phyloP scores from a whole-genome alignment of 1,139 yeast species.

The Hyphopichia burtonii region DNA sequence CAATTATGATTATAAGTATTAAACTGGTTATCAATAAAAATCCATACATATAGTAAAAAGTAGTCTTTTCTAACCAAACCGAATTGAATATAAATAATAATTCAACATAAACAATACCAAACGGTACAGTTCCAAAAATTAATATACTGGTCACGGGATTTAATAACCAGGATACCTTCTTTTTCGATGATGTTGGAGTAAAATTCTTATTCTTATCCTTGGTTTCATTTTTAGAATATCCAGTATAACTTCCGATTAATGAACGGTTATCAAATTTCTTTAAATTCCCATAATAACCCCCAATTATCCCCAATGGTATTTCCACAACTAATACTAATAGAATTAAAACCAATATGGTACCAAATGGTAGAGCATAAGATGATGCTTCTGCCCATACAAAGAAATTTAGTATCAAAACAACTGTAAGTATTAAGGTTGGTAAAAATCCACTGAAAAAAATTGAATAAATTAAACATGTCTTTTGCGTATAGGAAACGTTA shows the following conservation, averaged over 20 bases:
- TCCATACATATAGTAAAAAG: conserved; percentile 79
- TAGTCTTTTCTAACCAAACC: conserved; percentile 76
- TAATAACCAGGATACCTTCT: conserved; percentile 15
- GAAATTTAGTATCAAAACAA: conserved; percentile 58
- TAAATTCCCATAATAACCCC: conserved; percentile 61
- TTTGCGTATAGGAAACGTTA: conserved; percentile 21
- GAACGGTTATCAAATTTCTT: conserved; percentile 25
- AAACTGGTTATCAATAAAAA: conserved; percentile 64
- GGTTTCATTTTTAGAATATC: background rate
- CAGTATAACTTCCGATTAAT: conserved; percentile 1
- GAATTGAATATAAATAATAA: conserved; percentile 72
- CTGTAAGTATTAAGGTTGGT: conserved; percentile 56
- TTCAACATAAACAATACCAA: conserved; percentile 79
- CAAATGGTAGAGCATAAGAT: conserved; percentile 75
- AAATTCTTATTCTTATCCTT: background rate
- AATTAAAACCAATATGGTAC: conserved; percentile 61
- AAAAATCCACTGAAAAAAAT: conserved; percentile 58
- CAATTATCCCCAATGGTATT: conserved; percentile 71
- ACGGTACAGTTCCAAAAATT: conserved; percentile 70
- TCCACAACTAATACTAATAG: conserved; percentile 61
- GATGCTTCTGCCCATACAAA: conserved; percentile 79
- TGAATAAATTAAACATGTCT: conserved; percentile 29
- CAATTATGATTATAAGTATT: conserved; percentile 59
- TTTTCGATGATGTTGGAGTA: background rate
- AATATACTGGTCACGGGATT: conserved; percentile 24